A percentile compares a stretch with the other conserved stretches of the same genome.
phyloP scores from a whole-genome alignment of 768 basidiomycete genomes.

The Hemileccinum rubropunctum region DNA sequence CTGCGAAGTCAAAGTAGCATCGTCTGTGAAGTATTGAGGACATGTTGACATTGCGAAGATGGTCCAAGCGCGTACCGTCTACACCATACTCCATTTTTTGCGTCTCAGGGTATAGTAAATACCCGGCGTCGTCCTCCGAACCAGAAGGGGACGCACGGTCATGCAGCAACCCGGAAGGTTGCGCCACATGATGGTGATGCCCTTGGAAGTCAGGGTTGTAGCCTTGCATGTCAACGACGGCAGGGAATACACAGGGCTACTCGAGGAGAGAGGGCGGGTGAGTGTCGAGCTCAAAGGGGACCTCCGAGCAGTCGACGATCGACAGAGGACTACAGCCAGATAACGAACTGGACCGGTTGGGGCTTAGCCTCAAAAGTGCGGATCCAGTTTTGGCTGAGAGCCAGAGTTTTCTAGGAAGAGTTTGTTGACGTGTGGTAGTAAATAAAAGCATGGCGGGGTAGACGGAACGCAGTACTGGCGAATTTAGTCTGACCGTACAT shows the following conservation, averaged over 20 bases:
- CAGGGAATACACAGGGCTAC: slow-evolving; percentile 4
- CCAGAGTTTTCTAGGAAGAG: slow-evolving; percentile 25
- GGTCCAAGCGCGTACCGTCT: slow-evolving; percentile 40
- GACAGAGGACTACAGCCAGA: slow-evolving; percentile 20
- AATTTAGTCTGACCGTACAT: slow-evolving; percentile 34
- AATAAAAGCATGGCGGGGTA: slow-evolving; percentile 33
- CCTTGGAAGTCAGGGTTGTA: slow-evolving; percentile 21
- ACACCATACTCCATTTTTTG: slow-evolving; percentile 43
- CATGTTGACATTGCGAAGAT: slow-evolving; percentile 11
- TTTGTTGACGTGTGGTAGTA: slow-evolving; percentile 27
- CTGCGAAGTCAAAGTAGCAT: slow-evolving; percentile 63
- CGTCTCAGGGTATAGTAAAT: slow-evolving; percentile 28
- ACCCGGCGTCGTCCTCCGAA: slow-evolving; percentile 52
- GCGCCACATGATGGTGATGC: slow-evolving; percentile 26
- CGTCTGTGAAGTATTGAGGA: slow-evolving; percentile 29
- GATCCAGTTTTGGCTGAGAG: slow-evolving; percentile 11
- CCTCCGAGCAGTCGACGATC: slow-evolving; percentile 27
- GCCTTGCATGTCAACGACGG: slow-evolving; percentile 27
- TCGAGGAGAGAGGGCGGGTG: background rate
- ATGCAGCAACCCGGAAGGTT: slow-evolving; percentile 30
- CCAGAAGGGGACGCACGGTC: slow-evolving; percentile 52
- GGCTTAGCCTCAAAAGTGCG: slow-evolving; percentile 16
- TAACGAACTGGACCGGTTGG: slow-evolving; percentile 28
- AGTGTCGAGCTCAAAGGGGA: slow-evolving; percentile 10
- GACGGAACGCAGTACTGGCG: slow-evolving; percentile 23